Conservation (phyloP, 1,284 basidiomycete species). For the Cryptococcus sp. region DNA sequence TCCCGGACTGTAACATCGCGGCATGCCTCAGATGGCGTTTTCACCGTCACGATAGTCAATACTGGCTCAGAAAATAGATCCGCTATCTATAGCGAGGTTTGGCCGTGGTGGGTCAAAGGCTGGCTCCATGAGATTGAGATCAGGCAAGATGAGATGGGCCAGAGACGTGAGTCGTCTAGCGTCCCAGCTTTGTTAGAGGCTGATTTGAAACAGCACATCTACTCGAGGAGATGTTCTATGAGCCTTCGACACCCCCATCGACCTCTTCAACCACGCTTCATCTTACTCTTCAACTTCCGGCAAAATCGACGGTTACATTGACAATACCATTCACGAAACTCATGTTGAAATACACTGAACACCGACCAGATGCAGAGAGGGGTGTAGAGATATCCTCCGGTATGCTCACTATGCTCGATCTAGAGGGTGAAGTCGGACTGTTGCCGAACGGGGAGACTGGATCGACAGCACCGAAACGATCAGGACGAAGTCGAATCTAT, state of each 20-base stretch:
- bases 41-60: constrained; percentile 69
- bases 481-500: constrained; percentile 57
- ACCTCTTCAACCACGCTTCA: constrained; percentile 69
- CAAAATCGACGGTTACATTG: constrained; percentile 60
- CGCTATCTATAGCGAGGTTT: constrained; percentile 77
- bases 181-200: neutral
- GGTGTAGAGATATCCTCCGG: constrained; percentile 89
- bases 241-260: constrained; percentile 62
- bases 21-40: constrained; percentile 68
- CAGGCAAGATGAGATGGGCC: constrained; percentile 23
- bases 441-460: neutral
- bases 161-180: constrained; percentile 14
- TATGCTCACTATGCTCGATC: constrained; percentile 52
- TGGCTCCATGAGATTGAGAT: constrained; percentile 75
- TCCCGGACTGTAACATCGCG: constrained; percentile 68
- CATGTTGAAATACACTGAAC: constrained; percentile 89
- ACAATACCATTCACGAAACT: constrained; percentile 74
- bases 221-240: constrained; percentile 61
- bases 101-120: constrained; percentile 88
- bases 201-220: constrained; percentile 53
- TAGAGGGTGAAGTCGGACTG: constrained; percentile 17
- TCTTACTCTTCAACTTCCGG: constrained; percentile 64
- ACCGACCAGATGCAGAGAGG: constrained; percentile 89
- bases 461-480: constrained; percentile 2
- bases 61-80: constrained; percentile 53